These are phyloP conservation scores for Entomortierella parvispora DNA, from an alignment of 192 early-diverging fungal species.

Conservation along the genomic window DNA sequence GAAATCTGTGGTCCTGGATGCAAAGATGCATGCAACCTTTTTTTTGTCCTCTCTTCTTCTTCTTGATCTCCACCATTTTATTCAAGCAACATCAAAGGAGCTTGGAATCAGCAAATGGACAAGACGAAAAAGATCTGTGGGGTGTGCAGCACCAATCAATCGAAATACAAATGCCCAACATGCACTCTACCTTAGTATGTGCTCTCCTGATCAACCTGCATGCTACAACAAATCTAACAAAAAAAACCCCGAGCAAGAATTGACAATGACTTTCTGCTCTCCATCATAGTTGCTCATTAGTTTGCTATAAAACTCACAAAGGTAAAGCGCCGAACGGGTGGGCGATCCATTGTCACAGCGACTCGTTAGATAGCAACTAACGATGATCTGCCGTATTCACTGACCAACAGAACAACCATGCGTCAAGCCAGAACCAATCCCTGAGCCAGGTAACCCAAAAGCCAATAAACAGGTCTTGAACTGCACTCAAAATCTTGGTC, in stretches of 20 bases:
- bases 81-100: not conserved
- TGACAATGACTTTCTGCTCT: not conserved
- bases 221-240: not conserved
- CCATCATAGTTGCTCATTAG: conserved; percentile 38
- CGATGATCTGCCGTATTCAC: not conserved
- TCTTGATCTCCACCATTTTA: not conserved
- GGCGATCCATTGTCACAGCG: no score
- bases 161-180: conserved; percentile 48
- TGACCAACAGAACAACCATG: conserved; percentile 34
- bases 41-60: not conserved
- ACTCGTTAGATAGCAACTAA: no score
- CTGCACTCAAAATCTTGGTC: no score
- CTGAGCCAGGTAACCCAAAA: conserved; percentile 35
- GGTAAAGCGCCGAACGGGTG: conserved; percentile 7
- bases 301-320: conserved; percentile 48
- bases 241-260: no score
- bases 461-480: no score
- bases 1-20: not conserved
- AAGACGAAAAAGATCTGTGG: conserved; percentile 49
- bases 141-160: conserved; percentile 32
- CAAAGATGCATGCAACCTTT: not conserved
- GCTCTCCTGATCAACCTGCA: not conserved
- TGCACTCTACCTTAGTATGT: conserved; percentile 49
- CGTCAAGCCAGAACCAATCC: conserved; percentile 34
- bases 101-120: conserved; percentile 14